These are phyloP conservation scores for Colletotrichum lindemuthianum DNA, from an alignment of 2,329 filamentous ascomycete species.

Conservation along the genomic window DNA sequence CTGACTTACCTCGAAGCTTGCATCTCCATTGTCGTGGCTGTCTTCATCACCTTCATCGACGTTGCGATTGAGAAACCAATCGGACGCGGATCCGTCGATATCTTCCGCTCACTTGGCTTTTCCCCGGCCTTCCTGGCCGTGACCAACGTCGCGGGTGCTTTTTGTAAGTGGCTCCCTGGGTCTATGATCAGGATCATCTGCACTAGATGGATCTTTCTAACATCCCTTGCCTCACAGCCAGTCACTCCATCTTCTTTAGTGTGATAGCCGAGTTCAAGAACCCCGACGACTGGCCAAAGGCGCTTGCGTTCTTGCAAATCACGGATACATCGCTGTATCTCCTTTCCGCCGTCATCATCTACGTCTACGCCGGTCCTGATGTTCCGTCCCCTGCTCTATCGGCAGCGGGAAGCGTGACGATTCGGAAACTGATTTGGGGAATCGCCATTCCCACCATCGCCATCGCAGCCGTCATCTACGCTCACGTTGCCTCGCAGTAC, in stretches of 20 bases:
- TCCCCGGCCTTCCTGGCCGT: conserved; percentile 64
- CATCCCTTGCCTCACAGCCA: conserved; percentile 42
- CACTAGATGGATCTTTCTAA: neutral
- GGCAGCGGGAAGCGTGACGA: conserved; percentile 60
- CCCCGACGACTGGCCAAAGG: conserved; percentile 68
- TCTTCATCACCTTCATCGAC: conserved; percentile 72
- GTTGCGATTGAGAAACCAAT: conserved; percentile 61
- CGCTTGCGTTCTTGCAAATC: conserved; percentile 58
- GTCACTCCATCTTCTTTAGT: conserved; percentile 74
- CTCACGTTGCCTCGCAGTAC: conserved; percentile 73
- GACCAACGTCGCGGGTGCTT: conserved; percentile 74
- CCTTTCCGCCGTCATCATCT: conserved; percentile 72
- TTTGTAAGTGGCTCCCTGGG: conserved; percentile 49
- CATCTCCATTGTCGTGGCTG: conserved; percentile 69
- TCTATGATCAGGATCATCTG: neutral
- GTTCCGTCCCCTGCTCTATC: conserved; percentile 75
- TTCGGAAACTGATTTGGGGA: conserved; percentile 74
- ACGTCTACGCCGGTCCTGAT: conserved; percentile 69
- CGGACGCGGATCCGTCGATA: conserved; percentile 45
- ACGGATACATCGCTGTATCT: conserved; percentile 71
- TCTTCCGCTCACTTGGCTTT: conserved; percentile 53
- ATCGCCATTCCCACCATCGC: conserved; percentile 76
- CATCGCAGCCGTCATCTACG: conserved; percentile 77
- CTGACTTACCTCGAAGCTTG: conserved; percentile 52
- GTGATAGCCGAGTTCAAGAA: conserved; percentile 73